These are phyloP conservation scores for Scleromitrula shiraiana DNA, from an alignment of 2,329 filamentous ascomycete genomes.

Conservation along the genomic window DNA sequence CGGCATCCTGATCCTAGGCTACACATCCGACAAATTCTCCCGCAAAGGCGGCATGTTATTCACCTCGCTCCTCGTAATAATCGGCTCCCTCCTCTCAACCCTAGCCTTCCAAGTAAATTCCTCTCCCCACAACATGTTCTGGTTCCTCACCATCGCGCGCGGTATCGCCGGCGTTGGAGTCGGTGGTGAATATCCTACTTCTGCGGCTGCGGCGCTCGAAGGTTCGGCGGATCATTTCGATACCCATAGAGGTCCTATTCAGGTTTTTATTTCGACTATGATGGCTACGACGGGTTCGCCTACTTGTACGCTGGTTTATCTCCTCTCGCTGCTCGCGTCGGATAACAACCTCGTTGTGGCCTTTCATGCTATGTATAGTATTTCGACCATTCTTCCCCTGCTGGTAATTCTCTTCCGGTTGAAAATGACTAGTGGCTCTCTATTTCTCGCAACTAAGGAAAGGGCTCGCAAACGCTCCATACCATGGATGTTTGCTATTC, in stretches of 20 bases:
- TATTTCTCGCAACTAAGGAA: neutral
- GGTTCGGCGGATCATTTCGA: slow-evolving; percentile 27
- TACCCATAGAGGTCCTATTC: neutral
- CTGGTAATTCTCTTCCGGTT: slow-evolving; percentile 29
- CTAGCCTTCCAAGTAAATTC: slow-evolving; percentile 26
- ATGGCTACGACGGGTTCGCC: slow-evolving; percentile 4
- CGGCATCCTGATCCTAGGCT: slow-evolving; percentile 30
- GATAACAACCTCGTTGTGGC: slow-evolving; percentile 28
- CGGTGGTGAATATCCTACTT: slow-evolving; percentile 33
- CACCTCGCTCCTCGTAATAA: slow-evolving; percentile 27
- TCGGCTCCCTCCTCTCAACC: slow-evolving; percentile 23
- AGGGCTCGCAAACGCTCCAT: neutral
- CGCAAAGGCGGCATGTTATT: slow-evolving; percentile 30
- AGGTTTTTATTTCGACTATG: slow-evolving; percentile 1
- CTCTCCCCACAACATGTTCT: slow-evolving; percentile 28
- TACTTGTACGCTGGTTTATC: slow-evolving; percentile 3
- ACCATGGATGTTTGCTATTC: neutral
- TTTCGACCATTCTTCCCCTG: slow-evolving; percentile 29
- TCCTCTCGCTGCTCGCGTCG: slow-evolving; percentile 31
- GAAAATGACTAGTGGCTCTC: slow-evolving; percentile 24
- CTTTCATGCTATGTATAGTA: slow-evolving; percentile 28
- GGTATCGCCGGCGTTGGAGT: slow-evolving; percentile 33
- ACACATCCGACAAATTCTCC: slow-evolving; percentile 27
- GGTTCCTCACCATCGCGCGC: slow-evolving; percentile 32
- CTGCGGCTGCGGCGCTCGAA: slow-evolving; percentile 32